phyloP scores from a whole-genome alignment of 768 basidiomycete species.

The Hygrocybe punicea region DNA sequence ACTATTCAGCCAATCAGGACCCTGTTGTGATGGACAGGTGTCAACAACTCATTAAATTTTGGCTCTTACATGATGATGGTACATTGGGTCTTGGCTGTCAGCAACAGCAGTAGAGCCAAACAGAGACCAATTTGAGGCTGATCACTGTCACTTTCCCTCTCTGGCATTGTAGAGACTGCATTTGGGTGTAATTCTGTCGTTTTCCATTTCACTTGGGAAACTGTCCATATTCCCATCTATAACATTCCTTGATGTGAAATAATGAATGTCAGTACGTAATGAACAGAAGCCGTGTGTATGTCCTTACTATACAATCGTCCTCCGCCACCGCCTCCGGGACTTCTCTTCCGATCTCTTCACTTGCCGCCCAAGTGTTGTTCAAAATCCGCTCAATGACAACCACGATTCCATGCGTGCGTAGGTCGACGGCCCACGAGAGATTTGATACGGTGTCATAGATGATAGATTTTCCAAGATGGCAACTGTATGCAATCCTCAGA shows the following conservation, averaged over 20 bases:
- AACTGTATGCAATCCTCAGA: conserved; percentile 41
- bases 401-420: conserved; percentile 78
- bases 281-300: background rate
- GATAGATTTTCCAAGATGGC: conserved; percentile 83
- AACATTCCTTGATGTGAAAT: conserved; percentile 47
- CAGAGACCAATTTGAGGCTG: no score
- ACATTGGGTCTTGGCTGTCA: no score
- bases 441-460: conserved; percentile 90
- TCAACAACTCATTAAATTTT: no score
- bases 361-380: conserved; percentile 65
- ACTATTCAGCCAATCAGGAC: no score
- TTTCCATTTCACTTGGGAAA: conserved; percentile 9
- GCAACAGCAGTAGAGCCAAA: no score
- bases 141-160: no score
- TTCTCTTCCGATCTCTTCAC: conserved; percentile 56
- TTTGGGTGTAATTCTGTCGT: no score
- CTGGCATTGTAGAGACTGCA: no score
- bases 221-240: conserved; percentile 59
- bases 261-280: background rate
- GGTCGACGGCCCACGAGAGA: conserved; percentile 78
- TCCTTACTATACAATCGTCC: conserved; percentile 68
- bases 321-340: conserved; percentile 56
- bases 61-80: no score
- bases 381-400: conserved; percentile 74
- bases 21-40: no score